Evolutionary conservation across 108 stramenopile genomes (phyloP), one percentile per base, ranked within the genome.

Genomic region (Phaeodactylum tricornutum): DNA sequence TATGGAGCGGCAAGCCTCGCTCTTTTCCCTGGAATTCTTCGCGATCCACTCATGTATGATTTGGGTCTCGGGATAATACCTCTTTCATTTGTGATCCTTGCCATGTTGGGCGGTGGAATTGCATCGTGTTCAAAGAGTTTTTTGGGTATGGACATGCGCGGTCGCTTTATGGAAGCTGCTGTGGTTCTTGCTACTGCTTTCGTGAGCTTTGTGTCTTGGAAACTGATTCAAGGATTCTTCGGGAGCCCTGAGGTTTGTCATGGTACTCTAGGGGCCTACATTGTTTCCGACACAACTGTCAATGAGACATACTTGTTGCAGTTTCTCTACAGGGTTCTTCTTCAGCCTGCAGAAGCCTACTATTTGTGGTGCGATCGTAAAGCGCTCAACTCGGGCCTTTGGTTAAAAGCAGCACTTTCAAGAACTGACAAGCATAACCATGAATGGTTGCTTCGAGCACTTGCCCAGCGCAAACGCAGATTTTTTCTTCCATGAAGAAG

Each of bases 31-130:
- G 79, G 83, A 17, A 65, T 84, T 53, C 45, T 81, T 27, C 59
- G 78, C 27, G 79, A 86, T 54, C 75, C 82, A 14, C 68, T 84
- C 7, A 47, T 80, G 33, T 86, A 91, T 45, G 88, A 85, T 61
- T 41, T 81, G 44, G 81, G 76, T 28, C 33, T 84, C 16, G 62
- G 61, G 17, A 62, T 79, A 6, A 42, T 86, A 20, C 82, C 77
- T 8, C 40, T 66, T 33, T 84, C 82, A 22, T 86, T 86, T 53
- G 57, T 76, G 14, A 47, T 71, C n/a, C 67, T 81, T 67, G 84
- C 73, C 2, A 67, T 82, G 40, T 57, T 91, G 25, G 84, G 66
- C 37, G 89, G 89, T 32, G 79, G 84, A 38, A 43, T 79, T 25
- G 89, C 82, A 3, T 66, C 76, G 14, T 30, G 48, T 4, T 32